Evolutionary conservation across 73 alveolate genomes (phyloP), one percentile per base, ranked within the genome.

Genomic region (Blepharisma stoltei): DNA sequence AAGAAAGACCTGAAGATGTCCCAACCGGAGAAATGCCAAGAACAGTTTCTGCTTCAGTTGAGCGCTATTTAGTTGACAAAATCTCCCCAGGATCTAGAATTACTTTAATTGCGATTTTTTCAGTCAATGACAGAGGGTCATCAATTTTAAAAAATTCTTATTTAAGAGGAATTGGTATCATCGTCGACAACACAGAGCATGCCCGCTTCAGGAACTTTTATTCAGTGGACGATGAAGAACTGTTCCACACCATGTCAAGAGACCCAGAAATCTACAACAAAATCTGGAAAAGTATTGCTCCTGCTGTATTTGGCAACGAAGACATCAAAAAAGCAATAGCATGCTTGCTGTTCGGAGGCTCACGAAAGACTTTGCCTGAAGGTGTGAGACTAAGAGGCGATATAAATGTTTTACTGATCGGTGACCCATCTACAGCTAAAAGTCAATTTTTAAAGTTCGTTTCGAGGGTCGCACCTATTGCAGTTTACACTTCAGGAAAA

Each of bases 11-110:
- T 32, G 99, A 97, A 86, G 90, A 88, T 69, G 93, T 97, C 9
- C 99, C 99, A 2, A 92, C 98, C 32, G 99, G 99, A 52, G 99
- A 97, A 83, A 96, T 97, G 91, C 99, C 99, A 11, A 88, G 99
- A 85, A 89, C 97, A 27, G 93, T 94, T 84, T 68, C 88, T 67
- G 88, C 96, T 14, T 83, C 89, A 65, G 88, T 97, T 69, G 99
- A 95, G 76, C 93, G 99, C 80, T 84, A 91, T 76, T 82, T 95
- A 54, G 98, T 94, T 6, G 97, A 95, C 78, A 89, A 88, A 78
- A 96, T 95, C 32, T 81, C 94, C 14, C 99, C 99, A 7, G 99
- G 99, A 53, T 79, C 95, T 52, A 89, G 99, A 85, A 98, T 94
- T 9, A 93, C 93, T 8, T 87, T 97, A 0, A 93, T 94, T 9